Evolutionary conservation across 768 basidiomycete species (phyloP).

Genomic region (Cubamyces sp.): DNA sequence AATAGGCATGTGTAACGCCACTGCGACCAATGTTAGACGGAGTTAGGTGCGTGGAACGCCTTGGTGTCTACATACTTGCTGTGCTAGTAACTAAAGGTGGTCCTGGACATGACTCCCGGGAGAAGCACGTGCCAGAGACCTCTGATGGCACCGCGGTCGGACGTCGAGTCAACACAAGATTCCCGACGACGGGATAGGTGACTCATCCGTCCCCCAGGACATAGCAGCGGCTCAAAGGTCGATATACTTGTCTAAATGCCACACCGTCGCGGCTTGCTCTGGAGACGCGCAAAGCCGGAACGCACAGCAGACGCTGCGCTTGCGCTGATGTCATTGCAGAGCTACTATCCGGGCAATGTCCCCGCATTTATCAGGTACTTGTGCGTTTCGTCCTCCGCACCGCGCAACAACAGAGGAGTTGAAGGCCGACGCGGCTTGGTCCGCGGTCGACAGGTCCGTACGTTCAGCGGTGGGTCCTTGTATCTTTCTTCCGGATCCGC

Average conservation of each 20-base stretch:
- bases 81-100: slow-evolving; percentile 4
- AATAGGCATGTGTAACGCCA: too few species aligned
- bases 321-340: slow-evolving; percentile 21
- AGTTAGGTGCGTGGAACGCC: slow-evolving; percentile 13
- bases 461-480: slow-evolving; percentile 14
- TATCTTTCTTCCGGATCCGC: slow-evolving; percentile 25
- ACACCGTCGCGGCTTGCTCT: not conserved
- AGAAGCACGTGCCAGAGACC: slow-evolving; percentile 18
- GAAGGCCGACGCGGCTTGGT: slow-evolving; percentile 17
- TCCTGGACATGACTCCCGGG: slow-evolving; percentile 21
- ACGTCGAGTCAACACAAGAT: slow-evolving; percentile 22
- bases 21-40: not conserved
- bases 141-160: slow-evolving; percentile 16
- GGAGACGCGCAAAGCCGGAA: slow-evolving; percentile 2
- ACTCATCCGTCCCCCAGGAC: slow-evolving; percentile 18
- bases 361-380: slow-evolving; percentile 17
- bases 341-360: slow-evolving; percentile 7
- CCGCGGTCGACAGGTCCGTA: not conserved
- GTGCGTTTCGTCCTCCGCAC: slow-evolving; percentile 8
- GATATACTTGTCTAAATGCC: slow-evolving; percentile 26
- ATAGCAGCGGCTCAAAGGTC: slow-evolving; percentile 14
- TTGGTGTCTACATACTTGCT: not conserved
- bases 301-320: slow-evolving; percentile 26
- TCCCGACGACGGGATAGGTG: slow-evolving; percentile 12
- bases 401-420: not conserved